Conservation (phyloP, 164 flowering plant genomes). For the Warburgia ugandensis region DNA sequence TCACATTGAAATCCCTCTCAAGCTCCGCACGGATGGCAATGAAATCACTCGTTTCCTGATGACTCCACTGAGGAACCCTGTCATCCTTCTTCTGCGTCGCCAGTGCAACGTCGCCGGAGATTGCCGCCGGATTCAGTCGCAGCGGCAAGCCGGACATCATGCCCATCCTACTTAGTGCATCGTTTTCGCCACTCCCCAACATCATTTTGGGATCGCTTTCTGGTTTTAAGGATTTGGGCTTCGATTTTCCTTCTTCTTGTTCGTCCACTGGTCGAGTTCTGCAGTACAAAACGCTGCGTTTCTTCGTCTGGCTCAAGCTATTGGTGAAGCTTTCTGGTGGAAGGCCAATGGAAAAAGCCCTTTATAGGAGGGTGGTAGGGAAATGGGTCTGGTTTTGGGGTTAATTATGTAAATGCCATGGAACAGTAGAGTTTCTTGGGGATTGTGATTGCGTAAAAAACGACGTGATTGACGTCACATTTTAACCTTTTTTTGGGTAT, state of each 20-base stretch:
- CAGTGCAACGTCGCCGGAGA: conserved; percentile 9
- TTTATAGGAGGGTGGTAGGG: too few species aligned
- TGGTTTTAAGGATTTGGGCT: neutral
- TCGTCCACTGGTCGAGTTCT: neutral
- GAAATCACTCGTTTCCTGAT: conserved; percentile 60
- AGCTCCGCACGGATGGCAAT: conserved; percentile 52
- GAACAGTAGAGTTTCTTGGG: too few species aligned
- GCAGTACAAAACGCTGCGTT: too few species aligned
- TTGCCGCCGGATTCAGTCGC: conserved; percentile 15
- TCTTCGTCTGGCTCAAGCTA: neutral
- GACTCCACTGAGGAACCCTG: conserved; percentile 54
- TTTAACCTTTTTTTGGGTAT: too few species aligned
- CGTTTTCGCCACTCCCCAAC: conserved; percentile 17
- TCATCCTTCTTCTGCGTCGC: conserved; percentile 25
- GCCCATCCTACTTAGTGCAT: conserved; percentile 16
- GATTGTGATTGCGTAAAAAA: too few species aligned
- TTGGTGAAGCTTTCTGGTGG: too few species aligned
- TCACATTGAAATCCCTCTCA: conserved; percentile 38
- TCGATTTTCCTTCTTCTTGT: neutral
- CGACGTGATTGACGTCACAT: too few species aligned
- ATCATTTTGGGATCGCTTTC: conserved; percentile 3
- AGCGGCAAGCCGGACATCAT: conserved; percentile 18
- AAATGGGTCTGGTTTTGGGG: too few species aligned
- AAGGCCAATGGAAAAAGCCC: too few species aligned
- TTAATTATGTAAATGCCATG: too few species aligned